phyloP scores from a whole-genome alignment of 2,329 filamentous ascomycete species.

The Purpureocillium takamizusanense region DNA sequence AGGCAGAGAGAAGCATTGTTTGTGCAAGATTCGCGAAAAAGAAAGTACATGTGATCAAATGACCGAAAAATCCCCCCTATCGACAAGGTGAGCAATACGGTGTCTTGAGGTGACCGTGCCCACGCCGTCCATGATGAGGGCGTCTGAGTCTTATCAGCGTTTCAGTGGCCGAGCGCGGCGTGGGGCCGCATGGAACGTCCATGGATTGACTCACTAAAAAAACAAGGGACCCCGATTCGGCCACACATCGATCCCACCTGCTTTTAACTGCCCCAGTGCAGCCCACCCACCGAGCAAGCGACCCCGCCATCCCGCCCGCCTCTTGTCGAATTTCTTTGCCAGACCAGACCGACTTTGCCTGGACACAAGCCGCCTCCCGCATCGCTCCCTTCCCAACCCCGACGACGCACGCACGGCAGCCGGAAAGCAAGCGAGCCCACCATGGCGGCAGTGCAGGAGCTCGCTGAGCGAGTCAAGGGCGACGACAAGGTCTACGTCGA shows the following conservation, averaged over 20 bases:
- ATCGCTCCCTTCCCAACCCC: background rate
- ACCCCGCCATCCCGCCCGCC: slow-evolving; percentile 3
- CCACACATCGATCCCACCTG: too few relatives aligned
- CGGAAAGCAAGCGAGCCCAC: slow-evolving; percentile 3
- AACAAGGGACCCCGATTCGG: too few relatives aligned
- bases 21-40: too few relatives aligned
- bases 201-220: background rate
- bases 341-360: background rate
- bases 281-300: background rate
- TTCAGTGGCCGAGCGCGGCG: background rate
- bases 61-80: too few relatives aligned
- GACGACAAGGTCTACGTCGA: slow-evolving; percentile 56
- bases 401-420: background rate
- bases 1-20: too few relatives aligned
- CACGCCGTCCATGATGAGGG: too few relatives aligned
- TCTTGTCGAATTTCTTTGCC: background rate
- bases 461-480: slow-evolving; percentile 31
- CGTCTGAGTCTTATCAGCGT: background rate
- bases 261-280: too few relatives aligned
- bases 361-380: background rate
- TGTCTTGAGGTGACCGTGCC: too few relatives aligned
- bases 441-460: slow-evolving; percentile 38
- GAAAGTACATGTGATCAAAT: too few relatives aligned
- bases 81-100: too few relatives aligned
- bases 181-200: too few relatives aligned